These are phyloP conservation scores for Dryas drummondii DNA, from an alignment of 306 rosid species.

Conservation along the genomic window DNA sequence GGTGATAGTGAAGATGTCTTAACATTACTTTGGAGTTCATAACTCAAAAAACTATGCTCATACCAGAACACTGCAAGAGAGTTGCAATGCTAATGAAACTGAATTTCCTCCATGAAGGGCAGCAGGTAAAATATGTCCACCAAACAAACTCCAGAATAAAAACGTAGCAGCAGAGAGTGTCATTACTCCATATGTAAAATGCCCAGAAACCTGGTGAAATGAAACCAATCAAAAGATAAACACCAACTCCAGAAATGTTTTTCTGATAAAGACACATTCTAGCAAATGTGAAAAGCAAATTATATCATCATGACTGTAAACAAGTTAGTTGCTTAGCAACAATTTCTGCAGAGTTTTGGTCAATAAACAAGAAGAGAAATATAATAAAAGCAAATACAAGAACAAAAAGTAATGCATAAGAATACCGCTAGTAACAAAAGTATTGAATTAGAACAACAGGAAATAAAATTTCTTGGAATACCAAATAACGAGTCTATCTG, in stretches of 20 bases:
- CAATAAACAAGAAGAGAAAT: background rate
- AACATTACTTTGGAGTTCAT: background rate
- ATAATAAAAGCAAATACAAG: background rate
- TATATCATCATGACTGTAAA: background rate
- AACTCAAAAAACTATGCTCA: slow-evolving; percentile 20
- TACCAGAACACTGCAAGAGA: slow-evolving; percentile 98
- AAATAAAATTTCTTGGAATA: background rate
- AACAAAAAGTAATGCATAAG: background rate
- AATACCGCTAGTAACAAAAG: background rate
- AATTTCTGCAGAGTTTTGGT: background rate
- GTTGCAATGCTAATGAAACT: slow-evolving; percentile 90
- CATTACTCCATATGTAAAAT: slow-evolving; percentile 97
- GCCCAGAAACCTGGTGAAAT: slow-evolving; percentile 81
- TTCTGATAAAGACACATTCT: background rate
- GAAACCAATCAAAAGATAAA: slow-evolving; percentile 14
- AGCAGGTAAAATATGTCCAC: slow-evolving; percentile 65
- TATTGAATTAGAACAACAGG: background rate
- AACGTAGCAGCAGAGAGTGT: slow-evolving; percentile 80
- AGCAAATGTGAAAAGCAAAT: background rate
- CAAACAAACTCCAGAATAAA: slow-evolving; percentile 80
- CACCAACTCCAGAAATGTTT: slow-evolving; percentile 4
- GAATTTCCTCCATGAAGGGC: slow-evolving; percentile 68
- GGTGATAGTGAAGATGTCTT: background rate
- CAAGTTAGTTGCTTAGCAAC: background rate
- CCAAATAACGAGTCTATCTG: background rate